phyloP scores from a whole-genome alignment of 106 monocot genomes.

The Ottelia alismoides region DNA sequence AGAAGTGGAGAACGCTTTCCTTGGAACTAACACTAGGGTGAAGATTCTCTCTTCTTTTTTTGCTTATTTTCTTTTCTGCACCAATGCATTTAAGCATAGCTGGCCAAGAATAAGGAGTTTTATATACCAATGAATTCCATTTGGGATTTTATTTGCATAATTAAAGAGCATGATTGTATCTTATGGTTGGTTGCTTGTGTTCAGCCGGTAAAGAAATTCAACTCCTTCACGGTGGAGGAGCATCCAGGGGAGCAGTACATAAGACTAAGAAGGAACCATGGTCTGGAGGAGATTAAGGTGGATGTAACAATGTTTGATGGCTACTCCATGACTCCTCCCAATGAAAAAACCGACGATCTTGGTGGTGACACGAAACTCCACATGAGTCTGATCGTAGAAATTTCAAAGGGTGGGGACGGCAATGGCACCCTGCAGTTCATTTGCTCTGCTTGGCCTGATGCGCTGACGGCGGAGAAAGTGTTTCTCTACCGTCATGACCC shows the following conservation, averaged over 20 bases:
- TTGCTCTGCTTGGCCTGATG: conserved; percentile 78
- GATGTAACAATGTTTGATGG: conserved; percentile 82
- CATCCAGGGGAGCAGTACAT: conserved; percentile 55
- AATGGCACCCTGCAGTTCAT: conserved; percentile 33
- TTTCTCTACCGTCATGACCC: background rate
- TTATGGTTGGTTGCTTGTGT: background rate
- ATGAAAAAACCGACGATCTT: conserved; percentile 10
- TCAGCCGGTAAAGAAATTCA: conserved; percentile 27
- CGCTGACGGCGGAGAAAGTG: conserved; percentile 55
- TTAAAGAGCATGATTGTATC: too few species aligned
- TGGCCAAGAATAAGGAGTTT: too few species aligned
- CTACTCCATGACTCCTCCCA: conserved; percentile 21
- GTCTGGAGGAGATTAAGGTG: conserved; percentile 28
- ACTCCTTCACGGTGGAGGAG: conserved; percentile 36
- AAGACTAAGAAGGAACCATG: conserved; percentile 16
- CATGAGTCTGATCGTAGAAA: conserved; percentile 56
- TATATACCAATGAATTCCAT: too few species aligned
- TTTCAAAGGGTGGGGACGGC: conserved; percentile 24
- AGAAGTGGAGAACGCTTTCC: too few species aligned
- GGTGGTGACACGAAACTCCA: conserved; percentile 33
- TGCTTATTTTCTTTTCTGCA: too few species aligned
- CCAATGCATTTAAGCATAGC: too few species aligned
- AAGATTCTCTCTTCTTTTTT: too few species aligned
- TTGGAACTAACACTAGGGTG: too few species aligned
- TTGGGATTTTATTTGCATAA: too few species aligned